Base-by-base conservation (phyloP, 1,284 basidiomycete genomes). In the Ceratobasidium sp. region DNA sequence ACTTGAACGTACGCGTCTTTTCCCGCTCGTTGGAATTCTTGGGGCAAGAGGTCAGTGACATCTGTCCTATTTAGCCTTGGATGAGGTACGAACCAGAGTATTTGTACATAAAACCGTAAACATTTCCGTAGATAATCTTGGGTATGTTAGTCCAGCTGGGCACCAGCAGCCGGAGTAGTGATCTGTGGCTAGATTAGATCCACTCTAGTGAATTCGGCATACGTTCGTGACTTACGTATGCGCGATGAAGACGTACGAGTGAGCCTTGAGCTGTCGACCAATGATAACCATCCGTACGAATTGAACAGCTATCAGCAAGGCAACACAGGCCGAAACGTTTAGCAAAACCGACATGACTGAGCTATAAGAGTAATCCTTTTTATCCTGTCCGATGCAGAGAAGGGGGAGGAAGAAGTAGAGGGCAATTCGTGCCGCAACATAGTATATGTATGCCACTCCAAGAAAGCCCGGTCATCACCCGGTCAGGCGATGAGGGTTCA, bases 1-100 rank as follows among this genome's bases (percentile, higher is more conserved):
- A 64, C n/a, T 30, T 64, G 43, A 28, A 52, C 32, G 21, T 52
- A 64, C 23, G 43, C 46, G 32, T 64, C 62, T 21, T 52, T 64
- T 7, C 62, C 62, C 4, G 46, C 6, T 16, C 47, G 62, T 26
- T 47, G 46, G 26, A 64, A 64, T 18, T 64, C 62, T 64, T 30
- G 16, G 28, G 49, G 28, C 8, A 32, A 23, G 21, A 30, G 21
- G 46, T 52, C 26, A 62, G 8, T 16, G 43, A 18, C 18, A 43
- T 49, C 4, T 4, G 44, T n/a, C 21, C 41, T 18, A 8, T 8
- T 8, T 18, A 7, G 2, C n/a, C 26, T 44, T 44, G 7, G 6
- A 1, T 28, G 4, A 55, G 14, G 11, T 16, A n/a, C 64, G n/a
- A 11, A 67, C 64, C 64, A n/a, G 47, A 54, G 23, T 67, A 55